Percentiles rank a stretch among this genome's conserved stretches.
Evolutionary conservation across 2,329 filamentous ascomycete genomes (phyloP).

Genomic region (Neofusicoccum umdonicola): DNA sequence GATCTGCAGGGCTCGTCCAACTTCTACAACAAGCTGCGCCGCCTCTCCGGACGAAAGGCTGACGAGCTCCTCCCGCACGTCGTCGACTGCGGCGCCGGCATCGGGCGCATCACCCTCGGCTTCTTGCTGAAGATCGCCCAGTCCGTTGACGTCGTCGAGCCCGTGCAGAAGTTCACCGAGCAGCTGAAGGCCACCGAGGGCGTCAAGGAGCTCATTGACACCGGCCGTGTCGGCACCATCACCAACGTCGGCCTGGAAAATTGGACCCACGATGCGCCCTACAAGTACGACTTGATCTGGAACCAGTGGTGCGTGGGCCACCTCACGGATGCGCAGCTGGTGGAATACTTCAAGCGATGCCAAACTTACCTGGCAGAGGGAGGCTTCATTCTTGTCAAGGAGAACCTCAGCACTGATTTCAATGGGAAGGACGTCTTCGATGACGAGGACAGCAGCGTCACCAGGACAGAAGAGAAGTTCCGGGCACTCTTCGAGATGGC

Average conservation of each 20-base stretch:
- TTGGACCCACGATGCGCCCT: conserved; percentile 52
- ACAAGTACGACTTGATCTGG: conserved; percentile 77
- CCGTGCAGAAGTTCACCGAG: conserved; percentile 75
- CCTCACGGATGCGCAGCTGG: conserved; percentile 70
- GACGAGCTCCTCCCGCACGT: conserved; percentile 34
- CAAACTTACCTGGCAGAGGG: conserved; percentile 24
- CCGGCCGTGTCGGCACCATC: conserved; percentile 59
- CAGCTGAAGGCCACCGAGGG: conserved; percentile 46
- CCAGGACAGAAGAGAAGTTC: conserved; percentile 72
- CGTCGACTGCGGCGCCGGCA: conserved; percentile 65
- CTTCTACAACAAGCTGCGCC: conserved; percentile 66
- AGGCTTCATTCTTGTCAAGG: conserved; percentile 71
- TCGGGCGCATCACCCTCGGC: conserved; percentile 77
- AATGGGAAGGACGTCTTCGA: conserved; percentile 68
- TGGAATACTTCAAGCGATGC: conserved; percentile 65
- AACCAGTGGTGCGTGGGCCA: conserved; percentile 89
- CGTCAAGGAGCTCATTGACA: conserved; percentile 32
- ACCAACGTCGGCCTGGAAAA: conserved; percentile 72
- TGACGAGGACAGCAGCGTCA: conserved; percentile 72
- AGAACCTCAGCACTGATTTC: conserved; percentile 65
- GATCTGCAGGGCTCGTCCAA: conserved; percentile 69
- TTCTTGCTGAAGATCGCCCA: conserved; percentile 70
- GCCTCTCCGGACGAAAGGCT: conserved; percentile 24
- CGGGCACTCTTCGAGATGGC: conserved; percentile 66
- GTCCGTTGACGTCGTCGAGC: conserved; percentile 79